Evolutionary conservation across 345 rosid genomes (phyloP), one percentile per base, ranked within the genome.

Genomic region (Sonneratia alba): DNA sequence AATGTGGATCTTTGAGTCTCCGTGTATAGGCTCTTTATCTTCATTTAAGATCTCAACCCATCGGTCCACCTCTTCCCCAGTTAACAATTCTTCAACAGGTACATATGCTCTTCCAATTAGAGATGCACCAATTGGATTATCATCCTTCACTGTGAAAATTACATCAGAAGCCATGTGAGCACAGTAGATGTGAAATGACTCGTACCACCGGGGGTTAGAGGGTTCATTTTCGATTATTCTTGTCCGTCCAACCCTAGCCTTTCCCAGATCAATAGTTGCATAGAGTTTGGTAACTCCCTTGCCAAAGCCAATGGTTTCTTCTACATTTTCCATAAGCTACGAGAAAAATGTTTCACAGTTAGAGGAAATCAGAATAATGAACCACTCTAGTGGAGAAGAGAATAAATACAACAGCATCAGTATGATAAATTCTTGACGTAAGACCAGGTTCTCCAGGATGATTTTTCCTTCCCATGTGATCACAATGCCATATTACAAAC

Each of bases 221-320:
- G 77, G 77, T 65, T 87, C 93, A 6, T 92, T 86, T 78, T 78
- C 85, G 19, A 95, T 68, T 49, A 73, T 81, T 70, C 97, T 85
- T 3, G 99, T 95, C 73, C 96, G 84, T 81, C 99, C 99, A 74
- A 89, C 97, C 79, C 99, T 87, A 57, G 98, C 97, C 85, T 79
- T 90, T 77, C 88, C 97, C 42, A 95, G 83, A 81, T 95, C 99
- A 24, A 95, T 82, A 38, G 91, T 83, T 37, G 99, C 99, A 43
- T 92, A 95, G 74, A 90, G 83, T 74, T 83, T 86, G 70, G 85
- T 75, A 38, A 81, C 80, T 72, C 99, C 98, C 80, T 88, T 86
- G 51, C 99, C 98, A 72, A 95, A 19, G 76, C 97, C 96, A 72
- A 95, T 84, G 3, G 83, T 83, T 80, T 88, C 95, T 78, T 86